These are phyloP conservation scores for Volvariella volvacea DNA, from an alignment of 1,284 basidiomycete genomes.

Conservation along the genomic window DNA sequence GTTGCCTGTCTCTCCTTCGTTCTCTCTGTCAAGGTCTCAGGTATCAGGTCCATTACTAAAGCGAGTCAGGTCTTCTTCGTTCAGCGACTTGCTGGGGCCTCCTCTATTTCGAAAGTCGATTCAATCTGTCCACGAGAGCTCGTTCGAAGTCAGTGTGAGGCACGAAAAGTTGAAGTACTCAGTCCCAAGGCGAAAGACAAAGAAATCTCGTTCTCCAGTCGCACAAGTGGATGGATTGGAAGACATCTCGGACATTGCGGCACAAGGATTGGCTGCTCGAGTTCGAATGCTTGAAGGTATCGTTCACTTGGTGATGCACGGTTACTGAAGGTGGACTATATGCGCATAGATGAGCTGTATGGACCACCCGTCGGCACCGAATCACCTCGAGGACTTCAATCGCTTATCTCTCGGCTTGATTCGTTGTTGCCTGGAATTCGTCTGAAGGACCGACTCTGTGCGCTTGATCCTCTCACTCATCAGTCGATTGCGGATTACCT, in stretches of 20 bases:
- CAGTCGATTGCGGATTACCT: conserved; percentile 10
- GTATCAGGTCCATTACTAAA: conserved; percentile 7
- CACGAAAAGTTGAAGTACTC: conserved; percentile 9
- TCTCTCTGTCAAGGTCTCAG: not conserved
- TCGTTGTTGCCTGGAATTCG: conserved; percentile 10
- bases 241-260: not conserved
- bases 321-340: not conserved
- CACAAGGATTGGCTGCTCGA: not conserved
- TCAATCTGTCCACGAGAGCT: conserved; percentile 8
- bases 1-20: not conserved
- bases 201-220: not conserved
- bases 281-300: conserved; percentile 5
- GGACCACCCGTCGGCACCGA: conserved; percentile 4
- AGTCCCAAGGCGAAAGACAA: not conserved
- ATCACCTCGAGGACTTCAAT: not conserved
- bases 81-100: not conserved
- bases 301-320: not conserved
- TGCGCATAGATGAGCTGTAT: conserved; percentile 6
- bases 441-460: conserved; percentile 7
- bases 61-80: conserved; percentile 6
- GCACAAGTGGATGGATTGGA: not conserved
- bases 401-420: conserved; percentile 5
- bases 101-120: conserved; percentile 9
- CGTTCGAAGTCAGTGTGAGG: conserved; percentile 10
- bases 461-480: not conserved